phyloP scores from a whole-genome alignment of 257 asterid species.

The Nicotiana tabacum region DNA sequence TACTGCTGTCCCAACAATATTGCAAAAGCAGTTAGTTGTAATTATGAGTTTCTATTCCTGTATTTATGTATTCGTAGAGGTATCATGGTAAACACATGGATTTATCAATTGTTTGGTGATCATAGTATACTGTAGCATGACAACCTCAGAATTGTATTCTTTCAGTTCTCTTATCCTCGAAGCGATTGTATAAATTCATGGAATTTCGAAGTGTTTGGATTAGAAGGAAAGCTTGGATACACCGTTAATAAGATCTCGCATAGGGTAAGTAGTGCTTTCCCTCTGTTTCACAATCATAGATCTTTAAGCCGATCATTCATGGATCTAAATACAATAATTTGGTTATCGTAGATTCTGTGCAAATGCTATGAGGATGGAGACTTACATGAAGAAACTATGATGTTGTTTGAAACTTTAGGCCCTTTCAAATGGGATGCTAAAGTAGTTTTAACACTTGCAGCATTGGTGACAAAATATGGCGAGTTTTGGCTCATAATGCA shows the following conservation, averaged over 20 bases:
- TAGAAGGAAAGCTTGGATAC: conserved; percentile 37
- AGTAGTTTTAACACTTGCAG: conserved; percentile 49
- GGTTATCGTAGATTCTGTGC: conserved; percentile 34
- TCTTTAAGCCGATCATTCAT: not conserved
- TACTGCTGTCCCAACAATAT: not conserved
- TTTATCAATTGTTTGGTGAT: not conserved
- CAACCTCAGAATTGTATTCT: not conserved
- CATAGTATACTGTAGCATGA: not conserved
- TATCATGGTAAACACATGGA: not conserved
- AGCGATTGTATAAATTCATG: conserved; percentile 10
- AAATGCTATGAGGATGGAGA: conserved; percentile 27
- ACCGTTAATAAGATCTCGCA: conserved; percentile 47
- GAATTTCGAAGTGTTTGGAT: conserved; percentile 25
- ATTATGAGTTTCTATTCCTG: not conserved
- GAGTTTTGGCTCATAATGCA: conserved; percentile 45
- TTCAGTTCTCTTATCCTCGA: conserved; percentile 39
- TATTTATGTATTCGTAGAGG: not conserved
- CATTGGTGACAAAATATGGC: conserved; percentile 38
- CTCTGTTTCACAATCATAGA: not conserved
- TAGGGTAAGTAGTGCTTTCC: conserved; percentile 33
- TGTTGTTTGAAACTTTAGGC: conserved; percentile 46
- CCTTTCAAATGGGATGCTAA: conserved; percentile 65
- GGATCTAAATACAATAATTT: conserved; percentile 9
- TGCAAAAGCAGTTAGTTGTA: not conserved
- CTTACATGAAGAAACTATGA: conserved; percentile 45